A percentile compares a stretch with the other conserved stretches of the same genome.
phyloP scores from a whole-genome alignment of 441 rosid genomes.

The Adansonia gregorii region DNA sequence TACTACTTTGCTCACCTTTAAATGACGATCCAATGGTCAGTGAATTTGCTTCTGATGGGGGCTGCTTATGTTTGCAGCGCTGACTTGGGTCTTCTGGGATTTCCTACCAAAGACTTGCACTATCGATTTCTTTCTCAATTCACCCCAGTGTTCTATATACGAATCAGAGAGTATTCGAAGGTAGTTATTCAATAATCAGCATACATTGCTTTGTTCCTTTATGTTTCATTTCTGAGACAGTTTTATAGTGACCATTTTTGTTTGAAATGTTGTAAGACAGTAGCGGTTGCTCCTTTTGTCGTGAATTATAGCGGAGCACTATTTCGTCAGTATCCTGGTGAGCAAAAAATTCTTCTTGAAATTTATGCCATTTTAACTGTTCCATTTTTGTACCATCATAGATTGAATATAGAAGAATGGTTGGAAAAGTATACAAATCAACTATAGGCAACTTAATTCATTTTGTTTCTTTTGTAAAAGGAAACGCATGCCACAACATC shows the following conservation, averaged over 20 bases:
- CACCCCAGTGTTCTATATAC: conserved; percentile 76
- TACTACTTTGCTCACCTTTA: conserved; percentile 23
- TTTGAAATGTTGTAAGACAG: conserved; percentile 60
- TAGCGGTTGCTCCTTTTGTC: conserved; percentile 83
- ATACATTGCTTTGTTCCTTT: conserved; percentile 17
- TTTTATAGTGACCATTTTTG: conserved; percentile 37
- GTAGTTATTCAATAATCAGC: conserved; percentile 42
- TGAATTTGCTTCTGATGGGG: conserved; percentile 26
- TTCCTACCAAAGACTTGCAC: conserved; percentile 92
- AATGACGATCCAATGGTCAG: conserved; percentile 15
- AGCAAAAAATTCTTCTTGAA: conserved; percentile 21
- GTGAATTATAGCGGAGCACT: conserved; percentile 90
- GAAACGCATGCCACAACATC: neutral
- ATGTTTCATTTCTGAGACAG: conserved; percentile 26
- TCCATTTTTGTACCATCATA: conserved; percentile 15
- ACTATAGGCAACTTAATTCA: neutral
- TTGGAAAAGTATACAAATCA: neutral
- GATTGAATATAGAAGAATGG: conserved; percentile 5
- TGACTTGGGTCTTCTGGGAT: conserved; percentile 89
- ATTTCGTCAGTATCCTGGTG: conserved; percentile 93
- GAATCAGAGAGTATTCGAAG: conserved; percentile 94
- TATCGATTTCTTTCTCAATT: conserved; percentile 91
- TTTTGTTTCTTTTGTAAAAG: neutral
- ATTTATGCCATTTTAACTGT: neutral
- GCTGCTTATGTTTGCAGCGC: conserved; percentile 60